phyloP scores from a whole-genome alignment of 2,329 filamentous ascomycete genomes.

The Epichloe sibirici region DNA sequence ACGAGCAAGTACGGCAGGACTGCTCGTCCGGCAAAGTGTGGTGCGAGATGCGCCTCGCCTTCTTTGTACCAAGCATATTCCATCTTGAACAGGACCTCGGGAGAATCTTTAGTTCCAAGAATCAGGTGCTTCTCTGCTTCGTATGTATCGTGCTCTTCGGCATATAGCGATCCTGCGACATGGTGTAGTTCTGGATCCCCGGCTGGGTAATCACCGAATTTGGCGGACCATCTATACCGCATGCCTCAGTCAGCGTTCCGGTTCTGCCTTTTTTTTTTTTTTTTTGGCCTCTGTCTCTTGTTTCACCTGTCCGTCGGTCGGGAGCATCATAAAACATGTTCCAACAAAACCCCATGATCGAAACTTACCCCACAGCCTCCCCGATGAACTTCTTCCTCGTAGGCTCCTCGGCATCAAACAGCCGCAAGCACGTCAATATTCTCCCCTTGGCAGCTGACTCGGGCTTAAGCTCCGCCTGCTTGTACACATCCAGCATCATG shows the following conservation, averaged over 20 bases:
- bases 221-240: constrained; percentile 59
- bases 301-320: too few species aligned
- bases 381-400: constrained; percentile 85
- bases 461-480: constrained; percentile 68
- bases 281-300: neutral
- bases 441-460: constrained; percentile 64
- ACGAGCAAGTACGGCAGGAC: constrained; percentile 84
- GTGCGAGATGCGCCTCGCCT: constrained; percentile 77
- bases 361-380: constrained; percentile 62
- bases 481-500: constrained; percentile 82
- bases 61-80: constrained; percentile 92
- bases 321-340: neutral
- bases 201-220: constrained; percentile 74
- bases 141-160: constrained; percentile 86
- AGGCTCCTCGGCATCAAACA: constrained; percentile 75
- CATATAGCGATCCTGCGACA: constrained; percentile 75
- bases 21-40: constrained; percentile 73
- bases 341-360: neutral
- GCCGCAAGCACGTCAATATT: constrained; percentile 63
- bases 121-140: constrained; percentile 86
- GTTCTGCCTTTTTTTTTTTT: neutral
- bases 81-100: constrained; percentile 65
- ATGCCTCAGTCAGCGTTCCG: constrained; percentile 6
- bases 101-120: constrained; percentile 79
- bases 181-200: constrained; percentile 94